Evolutionary conservation across 176 grass and related monocot genomes (phyloP).

Genomic region (Oryza officinalis): DNA sequence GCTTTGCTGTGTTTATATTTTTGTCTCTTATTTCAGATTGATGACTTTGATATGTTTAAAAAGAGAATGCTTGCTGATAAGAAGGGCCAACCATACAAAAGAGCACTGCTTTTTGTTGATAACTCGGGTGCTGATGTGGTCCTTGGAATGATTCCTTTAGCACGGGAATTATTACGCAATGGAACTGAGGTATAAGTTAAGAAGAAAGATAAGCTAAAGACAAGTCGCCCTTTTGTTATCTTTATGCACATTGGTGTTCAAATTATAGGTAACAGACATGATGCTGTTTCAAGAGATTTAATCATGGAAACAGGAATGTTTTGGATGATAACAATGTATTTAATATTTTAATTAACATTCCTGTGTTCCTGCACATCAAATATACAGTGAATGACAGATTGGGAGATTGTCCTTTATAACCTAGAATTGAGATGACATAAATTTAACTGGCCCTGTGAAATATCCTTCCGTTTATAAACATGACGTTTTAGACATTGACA

Average conservation of each 20-base stretch:
- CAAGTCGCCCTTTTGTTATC: neutral
- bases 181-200: conserved; percentile 77
- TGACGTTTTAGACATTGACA: neutral
- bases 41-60: conserved; percentile 91
- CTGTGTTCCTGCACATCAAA: conserved; percentile 1
- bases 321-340: conserved; percentile 14
- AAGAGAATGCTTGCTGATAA: conserved; percentile 85
- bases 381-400: neutral
- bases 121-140: conserved; percentile 97
- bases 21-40: conserved; percentile 67
- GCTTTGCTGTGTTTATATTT: neutral
- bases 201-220: neutral
- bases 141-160: conserved; percentile 98
- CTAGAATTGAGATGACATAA: neutral
- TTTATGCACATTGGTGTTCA: conserved; percentile 20
- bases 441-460: conserved; percentile 8
- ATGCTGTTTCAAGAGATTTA: conserved; percentile 16
- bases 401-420: neutral
- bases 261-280: neutral
- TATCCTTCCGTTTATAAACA: neutral
- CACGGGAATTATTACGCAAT: conserved; percentile 74
- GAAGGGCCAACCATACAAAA: conserved; percentile 82
- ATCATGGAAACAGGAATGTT: conserved; percentile 7
- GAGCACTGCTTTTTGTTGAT: conserved; percentile 97
- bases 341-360: conserved; percentile 10